A percentile compares a stretch with the other conserved stretches of the same genome.
phyloP scores from a whole-genome alignment of 2,329 filamentous ascomycete genomes.

The Venturia pyrina region DNA sequence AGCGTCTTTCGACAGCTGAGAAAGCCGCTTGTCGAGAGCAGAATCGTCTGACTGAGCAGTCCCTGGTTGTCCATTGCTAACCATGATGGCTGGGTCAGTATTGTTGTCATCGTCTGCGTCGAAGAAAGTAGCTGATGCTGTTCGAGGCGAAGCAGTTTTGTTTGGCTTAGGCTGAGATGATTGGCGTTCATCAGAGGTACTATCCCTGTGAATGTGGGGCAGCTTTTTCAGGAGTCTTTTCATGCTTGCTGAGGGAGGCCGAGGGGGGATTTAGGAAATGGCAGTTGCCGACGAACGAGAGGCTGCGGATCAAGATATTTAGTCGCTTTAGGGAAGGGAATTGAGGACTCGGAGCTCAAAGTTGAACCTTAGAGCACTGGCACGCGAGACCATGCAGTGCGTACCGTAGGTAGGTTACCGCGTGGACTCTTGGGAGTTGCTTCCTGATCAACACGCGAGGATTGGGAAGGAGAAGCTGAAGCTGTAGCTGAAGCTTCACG shows the following conservation, averaged over 20 bases:
- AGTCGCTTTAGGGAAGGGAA: not conserved
- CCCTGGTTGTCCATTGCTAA: not conserved
- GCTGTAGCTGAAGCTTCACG: not conserved
- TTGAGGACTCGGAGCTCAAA: not conserved
- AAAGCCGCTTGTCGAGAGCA: not conserved
- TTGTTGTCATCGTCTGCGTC: not conserved
- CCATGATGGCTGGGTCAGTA: not conserved
- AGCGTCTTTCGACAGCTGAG: not conserved
- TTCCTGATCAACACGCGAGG: not conserved
- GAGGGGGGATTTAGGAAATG: not conserved
- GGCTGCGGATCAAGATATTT: not conserved
- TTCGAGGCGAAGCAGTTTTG: not conserved
- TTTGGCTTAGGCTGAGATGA: not conserved
- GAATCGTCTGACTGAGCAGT: not conserved
- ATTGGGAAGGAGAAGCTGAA: not conserved
- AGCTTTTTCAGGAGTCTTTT: not conserved
- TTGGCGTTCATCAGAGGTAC: not conserved
- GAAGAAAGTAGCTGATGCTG: not conserved
- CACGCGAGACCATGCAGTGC: not conserved
- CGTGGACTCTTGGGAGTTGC: not conserved
- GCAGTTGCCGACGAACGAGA: not conserved
- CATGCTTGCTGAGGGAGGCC: not conserved
- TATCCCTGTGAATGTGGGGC: slow-evolving; percentile 1
- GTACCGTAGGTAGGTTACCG: no score
- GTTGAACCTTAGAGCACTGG: not conserved